Evolutionary conservation across 352 stramenopile genomes (phyloP).

Genomic region (Phytophthora europaea): DNA sequence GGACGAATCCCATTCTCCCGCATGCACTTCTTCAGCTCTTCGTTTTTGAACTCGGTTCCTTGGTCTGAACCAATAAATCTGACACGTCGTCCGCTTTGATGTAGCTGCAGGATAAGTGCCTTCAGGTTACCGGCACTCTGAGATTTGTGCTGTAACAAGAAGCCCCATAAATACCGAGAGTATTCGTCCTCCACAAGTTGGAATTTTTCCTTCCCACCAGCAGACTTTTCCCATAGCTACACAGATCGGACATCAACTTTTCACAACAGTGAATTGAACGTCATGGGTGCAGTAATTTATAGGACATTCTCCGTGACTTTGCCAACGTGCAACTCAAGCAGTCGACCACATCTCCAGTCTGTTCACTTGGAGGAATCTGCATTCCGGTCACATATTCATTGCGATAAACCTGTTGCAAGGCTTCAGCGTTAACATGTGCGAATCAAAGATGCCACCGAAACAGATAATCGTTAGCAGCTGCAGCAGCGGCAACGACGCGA

Average conservation of each 20-base stretch:
- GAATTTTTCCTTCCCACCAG: background rate
- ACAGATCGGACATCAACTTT: background rate
- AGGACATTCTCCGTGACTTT: background rate
- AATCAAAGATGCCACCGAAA: background rate
- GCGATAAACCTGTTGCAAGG: background rate
- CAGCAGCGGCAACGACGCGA: background rate
- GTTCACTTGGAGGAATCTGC: background rate
- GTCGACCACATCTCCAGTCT: background rate
- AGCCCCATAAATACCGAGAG: background rate
- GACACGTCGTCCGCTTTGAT: background rate
- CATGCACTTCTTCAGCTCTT: background rate
- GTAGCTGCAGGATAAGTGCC: background rate
- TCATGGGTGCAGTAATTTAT: background rate
- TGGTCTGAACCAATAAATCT: conserved; percentile 3
- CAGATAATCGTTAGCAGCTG: background rate
- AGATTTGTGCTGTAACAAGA: background rate
- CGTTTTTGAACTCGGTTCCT: conserved; percentile 1
- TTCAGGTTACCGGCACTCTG: background rate
- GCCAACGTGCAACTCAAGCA: background rate
- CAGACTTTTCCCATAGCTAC: background rate
- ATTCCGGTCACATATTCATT: background rate
- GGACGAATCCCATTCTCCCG: conserved; percentile 1
- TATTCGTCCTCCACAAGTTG: background rate
- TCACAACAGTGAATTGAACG: background rate
- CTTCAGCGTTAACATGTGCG: background rate